A percentile compares a stretch with the other conserved stretches of the same genome.
These are phyloP conservation scores for Lactifluus rugatus DNA, from an alignment of 768 basidiomycete species.

Conservation along the genomic window DNA sequence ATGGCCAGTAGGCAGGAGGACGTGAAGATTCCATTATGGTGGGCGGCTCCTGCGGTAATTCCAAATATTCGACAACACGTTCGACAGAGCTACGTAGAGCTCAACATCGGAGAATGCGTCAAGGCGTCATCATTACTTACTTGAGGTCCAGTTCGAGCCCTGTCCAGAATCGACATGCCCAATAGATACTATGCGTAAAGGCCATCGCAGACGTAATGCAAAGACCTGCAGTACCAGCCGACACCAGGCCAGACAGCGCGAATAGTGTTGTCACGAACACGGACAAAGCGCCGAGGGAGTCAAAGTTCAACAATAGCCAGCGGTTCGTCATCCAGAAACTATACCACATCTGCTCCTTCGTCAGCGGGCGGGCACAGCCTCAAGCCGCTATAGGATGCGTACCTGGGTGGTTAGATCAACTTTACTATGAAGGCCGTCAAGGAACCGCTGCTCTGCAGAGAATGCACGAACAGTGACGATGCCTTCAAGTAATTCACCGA, in stretches of 20 bases:
- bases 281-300: conserved; percentile 60
- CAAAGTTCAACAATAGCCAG: conserved; percentile 79
- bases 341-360: conserved; percentile 59
- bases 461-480: conserved; percentile 93
- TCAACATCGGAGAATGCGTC: conserved; percentile 8
- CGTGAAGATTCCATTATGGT: conserved; percentile 61
- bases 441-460: conserved; percentile 68
- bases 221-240: conserved; percentile 55
- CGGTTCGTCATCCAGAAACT: conserved; percentile 85
- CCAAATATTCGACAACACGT: conserved; percentile 83
- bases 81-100: conserved; percentile 60
- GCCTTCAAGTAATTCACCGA: conserved; percentile 74
- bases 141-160: conserved; percentile 68
- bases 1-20: conserved; percentile 91
- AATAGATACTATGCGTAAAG: conserved; percentile 44
- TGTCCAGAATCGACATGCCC: conserved; percentile 41
- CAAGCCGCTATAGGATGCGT: not conserved
- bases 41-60: conserved; percentile 81
- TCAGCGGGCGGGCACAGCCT: not conserved
- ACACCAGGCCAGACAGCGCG: conserved; percentile 50
- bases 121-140: conserved; percentile 32
- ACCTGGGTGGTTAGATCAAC: conserved; percentile 75
- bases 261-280: conserved; percentile 72
- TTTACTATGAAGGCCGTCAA: conserved; percentile 62
- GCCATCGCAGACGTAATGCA: conserved; percentile 70